A percentile compares a stretch with the other conserved stretches of the same genome.
phyloP scores from a whole-genome alignment of 2,329 filamentous ascomycete species.

The Sclerotinia trifoliorum region DNA sequence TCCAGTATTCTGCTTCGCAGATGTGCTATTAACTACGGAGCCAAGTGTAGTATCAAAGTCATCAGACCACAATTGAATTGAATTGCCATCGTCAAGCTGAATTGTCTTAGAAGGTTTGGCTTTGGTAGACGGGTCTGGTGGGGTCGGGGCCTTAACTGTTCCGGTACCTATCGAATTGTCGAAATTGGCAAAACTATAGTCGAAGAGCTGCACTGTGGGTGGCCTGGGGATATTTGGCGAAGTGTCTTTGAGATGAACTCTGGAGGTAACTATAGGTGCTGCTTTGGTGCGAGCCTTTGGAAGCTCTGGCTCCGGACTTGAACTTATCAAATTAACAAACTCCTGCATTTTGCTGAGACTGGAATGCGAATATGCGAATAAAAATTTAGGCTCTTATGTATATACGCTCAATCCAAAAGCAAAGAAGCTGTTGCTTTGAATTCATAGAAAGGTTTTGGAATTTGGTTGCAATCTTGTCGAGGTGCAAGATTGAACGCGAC shows the following conservation, averaged over 20 bases:
- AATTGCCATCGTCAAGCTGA: slow-evolving; percentile 2
- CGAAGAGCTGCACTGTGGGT: neutral
- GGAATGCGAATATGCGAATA: neutral
- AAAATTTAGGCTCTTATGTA: neutral
- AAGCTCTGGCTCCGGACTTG: slow-evolving; percentile 17
- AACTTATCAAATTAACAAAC: slow-evolving; percentile 12
- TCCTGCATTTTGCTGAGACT: neutral
- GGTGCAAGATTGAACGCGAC: neutral
- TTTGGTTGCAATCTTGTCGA: neutral
- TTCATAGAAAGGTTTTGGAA: neutral
- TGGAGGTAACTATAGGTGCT: neutral
- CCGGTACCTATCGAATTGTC: neutral
- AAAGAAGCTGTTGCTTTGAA: neutral
- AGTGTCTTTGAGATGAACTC: neutral
- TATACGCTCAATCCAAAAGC: neutral
- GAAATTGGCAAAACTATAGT: neutral
- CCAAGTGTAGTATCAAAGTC: slow-evolving; percentile 46
- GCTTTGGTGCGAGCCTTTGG: slow-evolving; percentile 4
- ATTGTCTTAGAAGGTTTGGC: neutral
- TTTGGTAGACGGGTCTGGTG: neutral
- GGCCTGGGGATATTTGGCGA: neutral
- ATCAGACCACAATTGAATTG: slow-evolving; percentile 18
- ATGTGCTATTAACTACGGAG: neutral
- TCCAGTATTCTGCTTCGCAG: slow-evolving; percentile 1
- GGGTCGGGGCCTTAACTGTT: neutral